Conservation (phyloP, 2,329 filamentous ascomycete genomes). For the Parafenestella ontariensis region DNA sequence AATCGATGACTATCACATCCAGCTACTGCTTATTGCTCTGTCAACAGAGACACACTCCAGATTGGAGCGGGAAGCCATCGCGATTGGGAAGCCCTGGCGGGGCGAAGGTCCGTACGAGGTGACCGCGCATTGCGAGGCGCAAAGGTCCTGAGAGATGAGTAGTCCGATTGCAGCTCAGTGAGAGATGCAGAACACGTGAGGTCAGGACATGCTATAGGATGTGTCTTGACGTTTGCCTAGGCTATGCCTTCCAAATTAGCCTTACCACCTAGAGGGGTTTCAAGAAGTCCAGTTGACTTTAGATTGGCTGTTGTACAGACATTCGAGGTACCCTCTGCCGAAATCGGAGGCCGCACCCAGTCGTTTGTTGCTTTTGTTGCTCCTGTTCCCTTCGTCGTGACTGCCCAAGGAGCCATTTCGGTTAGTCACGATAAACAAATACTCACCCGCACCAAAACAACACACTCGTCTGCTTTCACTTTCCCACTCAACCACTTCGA, state of each 20-base stretch:
- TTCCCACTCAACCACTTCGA: neutral
- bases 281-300: neutral
- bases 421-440: slow-evolving; percentile 2
- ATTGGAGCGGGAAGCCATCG: neutral
- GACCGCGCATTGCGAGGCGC: neutral
- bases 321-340: neutral
- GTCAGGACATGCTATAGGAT: neutral
- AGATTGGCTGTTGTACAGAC: neutral
- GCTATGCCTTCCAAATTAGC: neutral
- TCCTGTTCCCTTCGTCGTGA: neutral
- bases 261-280: neutral
- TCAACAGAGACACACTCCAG: neutral
- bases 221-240: neutral
- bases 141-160: neutral
- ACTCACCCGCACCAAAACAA: too few relatives aligned
- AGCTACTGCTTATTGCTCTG: neutral
- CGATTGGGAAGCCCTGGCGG: slow-evolving; percentile 1
- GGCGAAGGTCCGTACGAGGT: neutral
- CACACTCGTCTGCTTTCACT: too few relatives aligned
- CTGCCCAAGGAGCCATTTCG: neutral
- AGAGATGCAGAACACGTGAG: neutral
- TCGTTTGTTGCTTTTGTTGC: neutral
- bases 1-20: slow-evolving; percentile 11
- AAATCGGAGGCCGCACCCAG: neutral
- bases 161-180: neutral